A percentile compares a stretch with the other conserved stretches of the same genome.
These are phyloP conservation scores for Agaricales sp. DNA, from an alignment of 1,284 basidiomycete genomes.

Conservation along the genomic window DNA sequence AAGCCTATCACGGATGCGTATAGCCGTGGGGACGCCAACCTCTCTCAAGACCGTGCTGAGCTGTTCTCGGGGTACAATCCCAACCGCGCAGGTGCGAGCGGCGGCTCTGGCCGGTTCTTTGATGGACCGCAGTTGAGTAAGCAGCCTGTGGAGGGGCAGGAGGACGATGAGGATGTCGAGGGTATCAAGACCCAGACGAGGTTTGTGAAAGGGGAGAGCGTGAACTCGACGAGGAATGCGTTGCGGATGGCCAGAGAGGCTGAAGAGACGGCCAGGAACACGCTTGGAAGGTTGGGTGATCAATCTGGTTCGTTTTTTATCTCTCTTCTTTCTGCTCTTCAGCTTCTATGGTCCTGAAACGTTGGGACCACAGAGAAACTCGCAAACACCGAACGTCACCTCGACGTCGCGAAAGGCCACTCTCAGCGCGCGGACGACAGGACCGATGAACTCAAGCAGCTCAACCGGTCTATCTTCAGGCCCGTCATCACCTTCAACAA, in stretches of 20 bases:
- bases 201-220: slow-evolving; percentile 88
- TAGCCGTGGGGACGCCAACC: slow-evolving; percentile 42
- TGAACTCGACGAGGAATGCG: slow-evolving; percentile 87
- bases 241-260: slow-evolving; percentile 89
- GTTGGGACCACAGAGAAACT: slow-evolving; percentile 77
- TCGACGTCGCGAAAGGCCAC: slow-evolving; percentile 90
- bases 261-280: slow-evolving; percentile 90
- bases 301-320: slow-evolving; percentile 73
- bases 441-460: slow-evolving; percentile 87
- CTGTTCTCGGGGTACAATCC: slow-evolving; percentile 65
- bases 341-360: too few species aligned
- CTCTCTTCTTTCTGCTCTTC: slow-evolving; percentile 1
- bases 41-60: slow-evolving; percentile 64
- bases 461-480: slow-evolving; percentile 93
- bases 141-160: slow-evolving; percentile 54
- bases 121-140: slow-evolving; percentile 40
- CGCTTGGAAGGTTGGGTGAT: slow-evolving; percentile 80
- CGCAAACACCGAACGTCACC: slow-evolving; percentile 92
- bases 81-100: slow-evolving; percentile 27
- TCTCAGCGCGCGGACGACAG: slow-evolving; percentile 86
- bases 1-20: slow-evolving; percentile 52
- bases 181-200: slow-evolving; percentile 92
- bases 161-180: slow-evolving; percentile 94
- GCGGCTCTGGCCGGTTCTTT: slow-evolving; percentile 57
- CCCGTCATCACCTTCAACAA: slow-evolving; percentile 89